Evolutionary conservation across 441 rosid genomes (phyloP), one percentile per base, ranked within the genome.

Genomic region (Erysimum cheiri): DNA sequence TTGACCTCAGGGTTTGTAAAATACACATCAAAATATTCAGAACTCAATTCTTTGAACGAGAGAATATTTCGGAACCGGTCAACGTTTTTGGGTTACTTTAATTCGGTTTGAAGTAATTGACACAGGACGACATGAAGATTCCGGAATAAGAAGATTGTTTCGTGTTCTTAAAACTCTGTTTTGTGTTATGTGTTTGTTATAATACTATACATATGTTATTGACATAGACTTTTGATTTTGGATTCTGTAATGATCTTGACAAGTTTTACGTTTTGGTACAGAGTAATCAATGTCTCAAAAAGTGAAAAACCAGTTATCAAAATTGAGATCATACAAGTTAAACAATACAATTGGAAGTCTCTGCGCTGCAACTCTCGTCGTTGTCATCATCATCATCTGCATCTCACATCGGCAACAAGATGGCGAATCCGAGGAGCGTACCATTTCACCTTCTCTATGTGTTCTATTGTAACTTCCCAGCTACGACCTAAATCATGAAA

Each of bases 401-500:
- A 94, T 82, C 81, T 73, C 22, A 94, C 85, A 58, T 94, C 97
- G 4, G 88, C 92, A 9, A 90, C 96, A 46, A 94, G 85, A 84
- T 91, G 98, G 82, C 91, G 94, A 64, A 94, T 80, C 69, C 88
- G 91, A 4, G 98, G 97, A 6, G 96, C 96, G 11, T 94, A 89
- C 97, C 96, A 89, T 82, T 94, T 91, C 64, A 94, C 98, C 72
- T 88, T 88, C 84, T 91, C 96, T 60, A 94, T 72, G 64, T 83
- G 96, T 44, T 87, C 88, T 26, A 87, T 57, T 3, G 77, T 73
- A 14, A 94, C 85, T 73, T 85, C 96, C 98, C 97, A 91, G 72
- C 75, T 31, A 66, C 52, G 84, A 64, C 97, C 98, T 94, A 81
- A 57, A 32, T 47, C 61, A 69, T 19, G 47, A 37, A 47, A 69